Base-by-base conservation (phyloP, 108 stramenopile genomes). In the Fragilariopsis cylindrus region DNA sequence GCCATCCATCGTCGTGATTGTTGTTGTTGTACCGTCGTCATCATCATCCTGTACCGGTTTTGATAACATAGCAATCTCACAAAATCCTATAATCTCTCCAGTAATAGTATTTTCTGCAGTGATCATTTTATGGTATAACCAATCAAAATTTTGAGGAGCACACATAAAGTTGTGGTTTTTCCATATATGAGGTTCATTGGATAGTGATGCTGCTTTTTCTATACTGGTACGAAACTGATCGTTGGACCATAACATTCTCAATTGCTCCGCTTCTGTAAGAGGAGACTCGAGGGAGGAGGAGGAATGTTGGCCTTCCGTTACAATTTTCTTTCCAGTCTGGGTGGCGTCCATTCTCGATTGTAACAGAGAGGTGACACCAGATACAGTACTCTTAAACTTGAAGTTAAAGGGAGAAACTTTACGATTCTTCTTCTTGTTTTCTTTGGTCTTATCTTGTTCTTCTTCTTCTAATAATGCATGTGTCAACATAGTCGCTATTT, bases 81-180 rank as follows among this genome's bases (percentile, higher is more conserved):
- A 92, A 77, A 92, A 92, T 40, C 88, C 91, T 64, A 87, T 65
- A 21, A 92, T 71, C 46, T 72, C 81, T 57, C 77, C 83, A 7
- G 79, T 81, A 3, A 18, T 8, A 4, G 56, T 48, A 58, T 88
- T 82, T 71, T 80, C 80, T 0, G 85, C 90, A 8, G 92, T 89
- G 49, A 90, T 71, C 88, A 90, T 90, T 57, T 74, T 78, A 69
- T 93, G 92, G 50, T 87, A 77, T 19, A 92, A 60, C 81, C 85
- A 67, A 7, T 72, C 55, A 0, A 77, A 13, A 65, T 49, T 57
- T 13, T 63, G 44, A 3, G 92, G 88, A 19, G 86, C 79, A n/a
- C 80, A 70, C 41, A 84, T 76, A 76, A 88, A 90, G 57, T 89
- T 84, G 72, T 89, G 85, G n/a, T 60, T 19, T 18, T 74, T 53